phyloP scores from a whole-genome alignment of 1,284 basidiomycete species.

The Coniferiporia weirii region DNA sequence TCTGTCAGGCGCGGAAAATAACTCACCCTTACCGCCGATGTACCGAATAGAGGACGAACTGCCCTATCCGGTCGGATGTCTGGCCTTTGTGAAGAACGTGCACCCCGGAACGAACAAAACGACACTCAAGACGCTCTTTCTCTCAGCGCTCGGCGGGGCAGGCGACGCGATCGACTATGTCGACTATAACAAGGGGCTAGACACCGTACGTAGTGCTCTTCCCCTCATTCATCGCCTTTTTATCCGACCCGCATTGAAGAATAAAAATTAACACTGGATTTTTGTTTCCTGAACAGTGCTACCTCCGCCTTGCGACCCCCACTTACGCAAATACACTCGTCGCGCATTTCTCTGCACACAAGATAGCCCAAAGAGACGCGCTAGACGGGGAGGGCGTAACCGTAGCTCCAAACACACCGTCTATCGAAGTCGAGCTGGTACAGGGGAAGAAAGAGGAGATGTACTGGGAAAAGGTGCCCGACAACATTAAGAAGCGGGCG shows the following conservation, averaged over 20 bases:
- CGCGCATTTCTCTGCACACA: constrained; percentile 36
- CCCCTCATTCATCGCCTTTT: too few species aligned
- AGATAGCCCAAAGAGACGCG: constrained; percentile 39
- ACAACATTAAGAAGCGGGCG: constrained; percentile 58
- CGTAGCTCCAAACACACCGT: background rate
- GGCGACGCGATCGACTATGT: constrained; percentile 58
- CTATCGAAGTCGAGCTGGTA: constrained; percentile 50
- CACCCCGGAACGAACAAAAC: constrained; percentile 74
- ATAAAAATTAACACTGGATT: background rate
- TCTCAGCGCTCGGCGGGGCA: constrained; percentile 32
- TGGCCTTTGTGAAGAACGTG: constrained; percentile 64
- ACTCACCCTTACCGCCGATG: background rate
- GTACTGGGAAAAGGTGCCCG: constrained; percentile 75
- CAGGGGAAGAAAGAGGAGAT: constrained; percentile 57
- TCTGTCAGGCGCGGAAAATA: background rate
- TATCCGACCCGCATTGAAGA: background rate
- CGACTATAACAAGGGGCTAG: constrained; percentile 73
- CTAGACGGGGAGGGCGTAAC: constrained; percentile 40
- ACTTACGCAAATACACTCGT: constrained; percentile 41
- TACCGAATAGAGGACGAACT: background rate
- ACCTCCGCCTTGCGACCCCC: constrained; percentile 61
- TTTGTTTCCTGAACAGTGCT: constrained; percentile 42
- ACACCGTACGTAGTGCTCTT: constrained; percentile 44
- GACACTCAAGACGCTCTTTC: constrained; percentile 57
- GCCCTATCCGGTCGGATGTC: constrained; percentile 55